Percentiles rank a stretch among this genome's conserved stretches.
Evolutionary conservation across 352 stramenopile species (phyloP).

Genomic region (Pythium utonaiense): DNA sequence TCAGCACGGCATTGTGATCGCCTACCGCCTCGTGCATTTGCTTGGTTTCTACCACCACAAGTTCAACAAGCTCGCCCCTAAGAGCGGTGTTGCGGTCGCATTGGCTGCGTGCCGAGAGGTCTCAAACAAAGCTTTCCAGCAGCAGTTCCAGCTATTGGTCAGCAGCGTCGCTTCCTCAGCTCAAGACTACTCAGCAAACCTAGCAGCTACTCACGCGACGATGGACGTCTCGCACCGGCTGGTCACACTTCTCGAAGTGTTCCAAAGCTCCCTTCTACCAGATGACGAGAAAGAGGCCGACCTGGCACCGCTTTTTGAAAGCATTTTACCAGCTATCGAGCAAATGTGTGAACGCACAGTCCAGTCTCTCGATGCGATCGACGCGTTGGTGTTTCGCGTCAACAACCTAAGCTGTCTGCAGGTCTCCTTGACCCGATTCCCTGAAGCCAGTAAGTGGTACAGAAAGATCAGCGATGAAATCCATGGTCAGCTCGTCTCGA

Average conservation of each 20-base stretch:
- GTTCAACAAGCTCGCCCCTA: conserved; percentile 40
- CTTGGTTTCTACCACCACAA: conserved; percentile 67
- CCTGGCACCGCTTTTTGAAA: conserved; percentile 50
- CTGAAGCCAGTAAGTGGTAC: conserved; percentile 40
- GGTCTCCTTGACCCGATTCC: conserved; percentile 38
- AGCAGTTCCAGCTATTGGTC: conserved; percentile 51
- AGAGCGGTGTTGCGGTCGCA: conserved; percentile 30
- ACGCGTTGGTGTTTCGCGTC: conserved; percentile 62
- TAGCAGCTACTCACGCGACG: conserved; percentile 50
- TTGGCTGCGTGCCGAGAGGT: conserved; percentile 39
- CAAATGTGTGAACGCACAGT: conserved; percentile 52
- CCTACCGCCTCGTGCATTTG: conserved; percentile 66
- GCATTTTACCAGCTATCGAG: conserved; percentile 39
- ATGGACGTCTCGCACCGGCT: conserved; percentile 60
- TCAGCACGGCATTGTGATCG: conserved; percentile 48
- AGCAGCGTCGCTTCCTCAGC: conserved; percentile 39
- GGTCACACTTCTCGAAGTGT: conserved; percentile 50
- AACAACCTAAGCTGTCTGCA: conserved; percentile 76
- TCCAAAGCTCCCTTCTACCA: conserved; percentile 51
- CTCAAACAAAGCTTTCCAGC: conserved; percentile 43
- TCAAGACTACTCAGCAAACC: conserved; percentile 56
- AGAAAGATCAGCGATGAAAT: conserved; percentile 31
- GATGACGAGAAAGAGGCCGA: conserved; percentile 49
- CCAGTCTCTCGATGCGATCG: conserved; percentile 29
- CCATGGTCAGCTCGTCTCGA: conserved; percentile 29